phyloP scores from a whole-genome alignment of 2,329 filamentous ascomycete species.

The Apiospora pterosperma region DNA sequence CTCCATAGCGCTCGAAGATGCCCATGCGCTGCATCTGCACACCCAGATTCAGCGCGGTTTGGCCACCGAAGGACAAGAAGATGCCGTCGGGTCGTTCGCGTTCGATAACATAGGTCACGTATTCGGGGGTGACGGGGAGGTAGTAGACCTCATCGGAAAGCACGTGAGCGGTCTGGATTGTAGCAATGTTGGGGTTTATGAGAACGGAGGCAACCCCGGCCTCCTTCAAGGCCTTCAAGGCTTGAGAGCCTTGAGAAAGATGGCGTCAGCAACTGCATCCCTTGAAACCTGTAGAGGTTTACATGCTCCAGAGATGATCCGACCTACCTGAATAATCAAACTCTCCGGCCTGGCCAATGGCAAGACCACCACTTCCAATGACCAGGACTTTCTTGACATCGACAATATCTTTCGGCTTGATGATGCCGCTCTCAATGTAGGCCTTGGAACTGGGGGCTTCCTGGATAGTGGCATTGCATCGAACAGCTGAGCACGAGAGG shows the following conservation, averaged over 20 bases:
- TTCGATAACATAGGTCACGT: conserved; percentile 96
- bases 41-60: conserved; percentile 94
- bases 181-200: conserved; percentile 97
- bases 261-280: conserved; percentile 17
- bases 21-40: conserved; percentile 97
- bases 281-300: conserved; percentile 10
- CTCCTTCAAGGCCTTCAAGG: conserved; percentile 94
- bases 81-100: conserved; percentile 94
- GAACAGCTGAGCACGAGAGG: conserved; percentile 43
- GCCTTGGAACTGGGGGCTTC: conserved; percentile 78
- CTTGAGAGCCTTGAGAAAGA: conserved; percentile 72
- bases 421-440: conserved; percentile 83
- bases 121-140: conserved; percentile 94
- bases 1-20: conserved; percentile 90
- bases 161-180: conserved; percentile 94
- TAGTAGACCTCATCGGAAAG: conserved; percentile 98
- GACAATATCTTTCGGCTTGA: conserved; percentile 75
- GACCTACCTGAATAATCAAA: conserved; percentile 94
- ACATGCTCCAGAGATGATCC: neutral
- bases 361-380: conserved; percentile 91
- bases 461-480: conserved; percentile 46
- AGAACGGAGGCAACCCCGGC: conserved; percentile 87
- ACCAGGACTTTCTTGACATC: conserved; percentile 97
- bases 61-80: conserved; percentile 94
- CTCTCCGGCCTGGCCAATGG: conserved; percentile 96